Conservation (phyloP, 2,329 filamentous ascomycete species). For the Aspergillus clavatus region DNA sequence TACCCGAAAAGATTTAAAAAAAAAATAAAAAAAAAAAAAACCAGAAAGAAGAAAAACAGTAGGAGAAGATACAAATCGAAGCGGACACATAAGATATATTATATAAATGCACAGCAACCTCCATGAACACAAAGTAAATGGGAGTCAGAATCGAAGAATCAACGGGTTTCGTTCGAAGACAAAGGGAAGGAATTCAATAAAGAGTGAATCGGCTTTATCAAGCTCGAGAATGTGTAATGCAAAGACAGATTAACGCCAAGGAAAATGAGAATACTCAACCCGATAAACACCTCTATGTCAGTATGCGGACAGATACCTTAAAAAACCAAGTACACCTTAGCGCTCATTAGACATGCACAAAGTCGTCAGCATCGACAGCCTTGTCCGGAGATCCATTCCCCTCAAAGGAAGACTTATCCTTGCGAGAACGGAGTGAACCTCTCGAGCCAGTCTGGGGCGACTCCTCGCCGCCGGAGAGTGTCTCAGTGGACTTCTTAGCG, state of each 20-base stretch:
- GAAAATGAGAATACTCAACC: neutral
- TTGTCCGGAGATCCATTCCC: too few relatives aligned
- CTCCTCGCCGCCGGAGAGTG: slow-evolving; percentile 8
- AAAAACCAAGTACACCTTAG: neutral
- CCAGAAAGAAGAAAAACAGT: neutral
- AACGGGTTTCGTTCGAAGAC: too few relatives aligned
- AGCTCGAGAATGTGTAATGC: neutral
- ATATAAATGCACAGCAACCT: too few relatives aligned
- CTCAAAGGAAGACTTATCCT: neutral
- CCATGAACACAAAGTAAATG: too few relatives aligned
- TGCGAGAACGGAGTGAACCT: slow-evolving; percentile 7
- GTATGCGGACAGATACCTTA: neutral
- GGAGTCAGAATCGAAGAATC: too few relatives aligned
- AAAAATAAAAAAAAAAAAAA: neutral
- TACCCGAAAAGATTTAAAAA: slow-evolving; percentile 2
- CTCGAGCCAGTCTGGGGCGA: slow-evolving; percentile 12
- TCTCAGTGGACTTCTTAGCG: slow-evolving; percentile 26
- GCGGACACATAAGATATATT: too few relatives aligned
- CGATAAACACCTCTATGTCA: neutral
- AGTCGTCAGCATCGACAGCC: neutral
- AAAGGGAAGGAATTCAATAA: too few relatives aligned
- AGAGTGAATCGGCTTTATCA: too few relatives aligned
- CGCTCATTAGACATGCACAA: neutral
- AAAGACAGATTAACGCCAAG: neutral
- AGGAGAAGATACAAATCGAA: neutral